phyloP scores from a whole-genome alignment of 257 asterid species.

The Osmanthus fragrans region DNA sequence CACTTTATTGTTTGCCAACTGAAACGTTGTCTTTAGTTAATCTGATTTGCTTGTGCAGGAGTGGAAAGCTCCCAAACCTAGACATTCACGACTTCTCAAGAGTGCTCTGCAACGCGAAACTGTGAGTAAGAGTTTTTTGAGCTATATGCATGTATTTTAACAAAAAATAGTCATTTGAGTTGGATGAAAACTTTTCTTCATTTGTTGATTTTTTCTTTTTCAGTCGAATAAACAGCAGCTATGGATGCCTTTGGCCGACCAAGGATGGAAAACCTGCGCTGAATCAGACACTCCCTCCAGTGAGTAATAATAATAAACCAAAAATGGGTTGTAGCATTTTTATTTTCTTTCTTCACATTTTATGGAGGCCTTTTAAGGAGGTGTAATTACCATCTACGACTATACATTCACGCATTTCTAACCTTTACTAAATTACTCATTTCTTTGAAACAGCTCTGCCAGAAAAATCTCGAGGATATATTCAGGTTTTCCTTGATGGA shows the following conservation, averaged over 20 bases:
- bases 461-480: constrained; percentile 72
- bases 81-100: constrained; percentile 80
- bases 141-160: constrained; percentile 8
- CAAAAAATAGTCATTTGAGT: background rate
- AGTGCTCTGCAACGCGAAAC: constrained; percentile 71
- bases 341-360: background rate
- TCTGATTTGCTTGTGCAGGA: constrained; percentile 46
- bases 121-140: constrained; percentile 52
- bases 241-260: constrained; percentile 75
- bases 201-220: constrained; percentile 17
- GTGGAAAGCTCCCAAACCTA: constrained; percentile 85
- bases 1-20: constrained; percentile 8
- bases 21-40: constrained; percentile 16
- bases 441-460: constrained; percentile 52
- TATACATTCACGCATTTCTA: background rate
- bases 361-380: background rate
- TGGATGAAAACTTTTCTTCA: background rate
- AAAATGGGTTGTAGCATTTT: constrained; percentile 12
- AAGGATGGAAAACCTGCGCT: constrained; percentile 62
- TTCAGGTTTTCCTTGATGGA: constrained; percentile 95
- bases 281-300: constrained; percentile 36
- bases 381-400: background rate
- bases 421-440: background rate
- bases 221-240: constrained; percentile 58
- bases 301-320: constrained; percentile 32